Conservation (phyloP, 306 rosid species). For the Medicago arabica region DNA sequence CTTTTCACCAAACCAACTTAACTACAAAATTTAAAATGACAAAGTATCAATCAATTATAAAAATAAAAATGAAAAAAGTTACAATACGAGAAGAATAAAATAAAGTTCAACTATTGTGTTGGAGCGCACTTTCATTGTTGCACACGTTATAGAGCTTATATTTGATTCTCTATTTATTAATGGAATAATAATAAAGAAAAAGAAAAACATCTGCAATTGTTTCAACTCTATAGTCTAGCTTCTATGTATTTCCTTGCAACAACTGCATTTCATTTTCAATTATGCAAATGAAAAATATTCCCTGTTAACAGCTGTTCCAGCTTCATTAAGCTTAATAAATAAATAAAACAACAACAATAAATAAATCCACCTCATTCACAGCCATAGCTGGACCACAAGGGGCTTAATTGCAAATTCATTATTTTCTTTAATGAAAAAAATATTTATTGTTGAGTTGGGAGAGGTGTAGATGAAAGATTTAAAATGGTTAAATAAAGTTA, state of each 20-base stretch:
- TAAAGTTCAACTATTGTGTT: not conserved
- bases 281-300: not conserved
- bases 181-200: not conserved
- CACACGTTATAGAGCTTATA: not conserved
- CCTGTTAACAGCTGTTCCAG: conserved; percentile 35
- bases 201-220: conserved; percentile 18
- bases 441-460: not conserved
- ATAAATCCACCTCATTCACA: conserved; percentile 13
- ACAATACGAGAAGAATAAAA: not conserved
- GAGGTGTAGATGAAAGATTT: not conserved
- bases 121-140: conserved; percentile 15
- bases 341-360: no score
- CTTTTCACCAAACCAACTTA: no score
- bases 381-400: conserved; percentile 43
- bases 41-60: not conserved
- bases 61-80: not conserved
- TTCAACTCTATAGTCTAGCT: conserved; percentile 2
- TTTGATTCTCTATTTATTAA: conserved; percentile 4
- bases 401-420: conserved; percentile 29
- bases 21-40: not conserved
- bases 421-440: not conserved
- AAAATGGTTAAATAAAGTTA: conserved; percentile 15
- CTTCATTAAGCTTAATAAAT: not conserved
- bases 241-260: conserved; percentile 15
- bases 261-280: conserved; percentile 22